Conservation (phyloP, 176 grass and related monocot genomes). For the Lolium multiflorum region DNA sequence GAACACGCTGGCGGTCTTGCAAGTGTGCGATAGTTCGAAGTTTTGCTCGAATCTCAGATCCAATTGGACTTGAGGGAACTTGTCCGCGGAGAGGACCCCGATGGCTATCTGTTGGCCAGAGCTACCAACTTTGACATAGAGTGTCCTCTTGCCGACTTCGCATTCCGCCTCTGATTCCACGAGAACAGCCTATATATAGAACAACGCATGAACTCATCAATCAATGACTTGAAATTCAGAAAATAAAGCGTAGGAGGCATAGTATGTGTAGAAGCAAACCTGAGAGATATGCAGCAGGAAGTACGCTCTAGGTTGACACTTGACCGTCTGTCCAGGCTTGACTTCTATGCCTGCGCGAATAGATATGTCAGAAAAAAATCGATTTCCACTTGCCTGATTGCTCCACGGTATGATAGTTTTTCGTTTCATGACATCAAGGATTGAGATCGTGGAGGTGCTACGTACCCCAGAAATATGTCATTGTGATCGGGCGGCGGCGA, state of each 20-base stretch:
- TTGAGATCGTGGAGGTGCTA: not conserved
- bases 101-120: constrained; percentile 45
- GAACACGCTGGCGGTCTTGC: constrained; percentile 68
- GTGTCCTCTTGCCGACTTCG: constrained; percentile 35
- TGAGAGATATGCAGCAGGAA: constrained; percentile 71
- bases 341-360: constrained; percentile 67
- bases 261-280: constrained; percentile 43
- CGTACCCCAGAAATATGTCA: no score
- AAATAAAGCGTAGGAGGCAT: not conserved
- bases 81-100: constrained; percentile 65
- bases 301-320: constrained; percentile 51
- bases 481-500: no score
- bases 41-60: constrained; percentile 74
- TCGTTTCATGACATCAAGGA: no score
- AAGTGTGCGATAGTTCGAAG: constrained; percentile 86
- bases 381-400: no score
- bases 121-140: constrained; percentile 56
- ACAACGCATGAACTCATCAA: not conserved
- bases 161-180: constrained; percentile 61
- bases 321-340: constrained; percentile 70
- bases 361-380: no score
- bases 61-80: constrained; percentile 61
- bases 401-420: no score
- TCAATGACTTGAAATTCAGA: no score
- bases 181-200: constrained; percentile 49